Evolutionary conservation across 2,329 filamentous ascomycete species (phyloP).

Genomic region (Simplicillium sp.): DNA sequence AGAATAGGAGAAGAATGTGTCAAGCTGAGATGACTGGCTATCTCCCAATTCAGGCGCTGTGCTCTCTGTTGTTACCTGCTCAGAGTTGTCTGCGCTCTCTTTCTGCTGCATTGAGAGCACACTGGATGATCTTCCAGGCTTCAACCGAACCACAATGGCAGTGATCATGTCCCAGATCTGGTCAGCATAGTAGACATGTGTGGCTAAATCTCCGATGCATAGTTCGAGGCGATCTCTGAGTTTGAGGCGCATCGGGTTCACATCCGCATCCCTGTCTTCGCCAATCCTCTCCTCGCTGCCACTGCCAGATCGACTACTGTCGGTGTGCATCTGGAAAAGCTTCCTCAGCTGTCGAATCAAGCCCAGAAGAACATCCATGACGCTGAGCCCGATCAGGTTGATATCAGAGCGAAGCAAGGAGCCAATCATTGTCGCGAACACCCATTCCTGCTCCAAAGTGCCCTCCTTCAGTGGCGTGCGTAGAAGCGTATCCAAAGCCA

Average conservation of each 20-base stretch:
- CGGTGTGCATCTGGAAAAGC: conserved; percentile 56
- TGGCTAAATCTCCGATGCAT: conserved; percentile 85
- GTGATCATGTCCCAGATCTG: conserved; percentile 93
- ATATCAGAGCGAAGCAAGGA: conserved; percentile 78
- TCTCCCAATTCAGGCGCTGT: conserved; percentile 29
- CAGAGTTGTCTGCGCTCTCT: conserved; percentile 32
- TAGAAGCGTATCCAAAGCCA: conserved; percentile 67
- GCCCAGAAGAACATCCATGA: conserved; percentile 87
- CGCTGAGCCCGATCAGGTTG: conserved; percentile 89
- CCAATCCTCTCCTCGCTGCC: conserved; percentile 24
- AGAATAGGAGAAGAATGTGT: conserved; percentile 43
- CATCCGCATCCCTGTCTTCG: conserved; percentile 19
- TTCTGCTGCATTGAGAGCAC: conserved; percentile 31
- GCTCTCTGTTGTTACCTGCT: conserved; percentile 24
- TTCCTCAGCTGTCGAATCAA: conserved; percentile 76
- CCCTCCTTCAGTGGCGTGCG: conserved; percentile 60
- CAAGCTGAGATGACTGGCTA: conserved; percentile 31
- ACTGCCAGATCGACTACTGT: conserved; percentile 19
- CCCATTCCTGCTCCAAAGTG: conserved; percentile 62
- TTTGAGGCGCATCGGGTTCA: conserved; percentile 41
- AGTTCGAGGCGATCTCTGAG: conserved; percentile 64
- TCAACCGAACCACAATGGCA: conserved; percentile 68
- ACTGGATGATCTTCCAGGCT: conserved; percentile 44
- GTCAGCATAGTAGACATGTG: conserved; percentile 93
- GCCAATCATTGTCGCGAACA: conserved; percentile 68